Base-by-base conservation (phyloP, 1,284 basidiomycete genomes). In the Omphalotus olearius region DNA sequence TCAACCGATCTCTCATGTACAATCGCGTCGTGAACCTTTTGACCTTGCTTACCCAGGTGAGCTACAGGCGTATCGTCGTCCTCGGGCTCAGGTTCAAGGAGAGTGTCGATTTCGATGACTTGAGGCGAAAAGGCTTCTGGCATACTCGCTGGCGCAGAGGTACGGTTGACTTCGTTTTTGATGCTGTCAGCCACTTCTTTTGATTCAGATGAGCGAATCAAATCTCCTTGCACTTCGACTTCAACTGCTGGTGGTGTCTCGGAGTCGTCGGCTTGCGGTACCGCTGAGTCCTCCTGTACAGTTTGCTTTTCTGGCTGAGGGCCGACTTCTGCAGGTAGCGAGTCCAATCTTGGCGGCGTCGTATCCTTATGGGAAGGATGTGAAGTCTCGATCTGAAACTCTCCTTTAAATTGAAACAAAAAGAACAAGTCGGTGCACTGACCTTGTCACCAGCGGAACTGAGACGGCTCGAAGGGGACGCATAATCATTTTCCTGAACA, bases 91-190 rank as follows among this genome's bases (percentile, higher is more conserved):
- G 53, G 44, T 20, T 48, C 50, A 13, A 49, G 42, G 7, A 40
- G 45, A 14, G 39, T 40, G 30, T 59, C 66, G 3, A 50, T 50
- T 16, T 54, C 47, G 36, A 50, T 46, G 1, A 26, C 36, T 37
- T 54, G 52, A 17, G 47, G 47, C 20, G 52, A 54, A 25, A 18
- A 14, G 10, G 40, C 45, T 11, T 38, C 35, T 45, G 47, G 35
- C 18, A 30, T 23, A 17, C 43, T 51, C n/a, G 18, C 16, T 2
- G 46, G 20, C 17, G 25, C 25, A 1, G 43, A 30, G n/a, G 26
- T 36, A 26, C 1, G 6, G 2, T 38, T 23, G 43, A 60, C 56
- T 23, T 59, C 43, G 30, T 33, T 33, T 33, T 48, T 47, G 20
- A 56, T 54, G 37, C 52, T 38, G n/a, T 50, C 23, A 23, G 23